These are phyloP conservation scores for Naematelia encephala DNA, from an alignment of 768 basidiomycete species.

Conservation along the genomic window DNA sequence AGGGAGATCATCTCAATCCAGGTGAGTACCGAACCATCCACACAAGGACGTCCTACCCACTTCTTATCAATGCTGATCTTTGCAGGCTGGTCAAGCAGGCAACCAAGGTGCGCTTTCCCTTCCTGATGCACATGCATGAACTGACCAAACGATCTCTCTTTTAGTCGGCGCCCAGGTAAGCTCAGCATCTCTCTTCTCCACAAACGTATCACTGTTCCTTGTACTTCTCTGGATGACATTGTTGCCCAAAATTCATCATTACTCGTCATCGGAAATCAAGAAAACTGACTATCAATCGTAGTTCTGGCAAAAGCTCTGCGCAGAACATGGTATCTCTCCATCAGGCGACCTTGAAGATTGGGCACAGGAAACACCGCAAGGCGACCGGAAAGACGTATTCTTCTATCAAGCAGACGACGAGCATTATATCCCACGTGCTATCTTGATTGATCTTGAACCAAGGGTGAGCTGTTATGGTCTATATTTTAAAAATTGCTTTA, in stretches of 20 bases:
- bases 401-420: constrained; percentile 99
- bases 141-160: neutral
- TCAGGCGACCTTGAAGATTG: constrained; percentile 95
- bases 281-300: constrained; percentile 48
- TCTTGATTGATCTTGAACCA: constrained; percentile 89
- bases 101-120: constrained; percentile 68
- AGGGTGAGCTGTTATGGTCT: constrained; percentile 60
- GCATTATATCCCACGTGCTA: constrained; percentile 95
- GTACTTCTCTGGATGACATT: neutral
- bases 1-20: constrained; percentile 52
- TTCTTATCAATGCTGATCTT: constrained; percentile 51
- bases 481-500: neutral
- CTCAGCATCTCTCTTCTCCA: neutral
- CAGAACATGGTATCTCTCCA: constrained; percentile 95
- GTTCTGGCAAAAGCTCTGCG: constrained; percentile 97
- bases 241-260: neutral
- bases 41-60: neutral
- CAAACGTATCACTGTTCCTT: neutral
- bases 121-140: constrained; percentile 9
- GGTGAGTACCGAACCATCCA: constrained; percentile 24
- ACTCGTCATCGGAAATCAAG: neutral
- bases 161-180: constrained; percentile 76
- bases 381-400: constrained; percentile 95
- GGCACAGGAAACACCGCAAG: constrained; percentile 78
- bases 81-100: constrained; percentile 82